Base-by-base conservation (phyloP, 176 grass and related monocot species). In the sorghum (Sorghum bicolor) region DNA sequence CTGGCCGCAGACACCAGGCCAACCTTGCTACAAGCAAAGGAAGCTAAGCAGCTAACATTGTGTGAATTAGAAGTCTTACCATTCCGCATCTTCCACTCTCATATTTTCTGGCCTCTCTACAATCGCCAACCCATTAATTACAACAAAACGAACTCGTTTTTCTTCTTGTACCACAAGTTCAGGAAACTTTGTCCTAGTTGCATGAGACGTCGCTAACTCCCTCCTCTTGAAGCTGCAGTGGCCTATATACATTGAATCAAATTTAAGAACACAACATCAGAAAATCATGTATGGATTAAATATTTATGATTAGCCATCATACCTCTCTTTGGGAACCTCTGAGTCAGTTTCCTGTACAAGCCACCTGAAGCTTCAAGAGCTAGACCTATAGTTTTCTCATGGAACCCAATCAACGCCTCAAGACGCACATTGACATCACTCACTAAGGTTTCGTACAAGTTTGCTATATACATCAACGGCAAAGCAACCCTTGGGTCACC, bases 381-480 rank as follows among this genome's bases (percentile, higher is more conserved):
- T 28, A 97, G 78, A 32, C 92, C 92, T 70, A 94, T 87, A 64
- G 90, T 91, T 38, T 90, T 90, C 38, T 97, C 90, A 45, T 84
- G 89, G 80, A 87, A 83, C 28, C 83, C 92, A 50, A 77, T 84
- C 94, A 94, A 89, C 0, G 88, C 78, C 50, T 67, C 73, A 86
- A 97, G 90, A 24, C 90, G 94, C 5, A 34, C 31, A 45, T 97
- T 89, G 45, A 88, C 88, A 12, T 94, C 81, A 80, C 75, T 87
- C n/a, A 89, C 90, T 87, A 97, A 92, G 11, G 88, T 94, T 85
- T 97, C 94, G 38, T 97, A 97, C 85, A 97, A 62, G 70, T 94
- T 97, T 2, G 94, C 94, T 82, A 94, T 86, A 63, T 94, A 97
- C 94, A 97, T 97, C 53, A 97, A 80, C 8, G 94, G 94, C 92